phyloP scores from a whole-genome alignment of 345 rosid species.

The Psidium friedrichsthalianum region DNA sequence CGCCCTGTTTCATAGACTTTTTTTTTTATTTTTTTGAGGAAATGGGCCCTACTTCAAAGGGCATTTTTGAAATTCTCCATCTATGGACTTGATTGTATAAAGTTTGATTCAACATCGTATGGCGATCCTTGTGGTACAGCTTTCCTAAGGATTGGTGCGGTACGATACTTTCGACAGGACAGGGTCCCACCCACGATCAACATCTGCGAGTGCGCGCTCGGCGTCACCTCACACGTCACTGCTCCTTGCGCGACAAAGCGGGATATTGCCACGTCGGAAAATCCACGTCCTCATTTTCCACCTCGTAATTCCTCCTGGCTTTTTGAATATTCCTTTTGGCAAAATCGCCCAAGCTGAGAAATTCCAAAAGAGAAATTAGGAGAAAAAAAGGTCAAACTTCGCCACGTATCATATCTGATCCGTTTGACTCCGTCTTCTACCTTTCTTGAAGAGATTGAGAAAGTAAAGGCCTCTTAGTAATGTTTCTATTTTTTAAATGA shows the following conservation, averaged over 20 bases:
- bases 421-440: background rate
- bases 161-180: background rate
- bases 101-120: background rate
- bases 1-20: background rate
- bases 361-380: background rate
- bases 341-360: background rate
- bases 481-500: too few species aligned
- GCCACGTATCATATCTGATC: background rate
- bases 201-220: too few species aligned
- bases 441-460: background rate
- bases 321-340: background rate
- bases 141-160: background rate
- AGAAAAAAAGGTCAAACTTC: background rate
- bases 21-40: fast-evolving
- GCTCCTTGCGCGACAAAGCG: too few species aligned
- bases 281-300: background rate
- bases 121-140: too few species aligned
- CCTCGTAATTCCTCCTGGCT: background rate
- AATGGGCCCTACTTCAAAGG: too few species aligned
- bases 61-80: background rate
- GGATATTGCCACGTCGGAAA: background rate
- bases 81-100: fast-evolving
- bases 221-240: too few species aligned
- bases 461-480: too few species aligned
- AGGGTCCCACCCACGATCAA: background rate